Conservation (phyloP, 345 rosid species). For the Eucalyptus cladocalyx region DNA sequence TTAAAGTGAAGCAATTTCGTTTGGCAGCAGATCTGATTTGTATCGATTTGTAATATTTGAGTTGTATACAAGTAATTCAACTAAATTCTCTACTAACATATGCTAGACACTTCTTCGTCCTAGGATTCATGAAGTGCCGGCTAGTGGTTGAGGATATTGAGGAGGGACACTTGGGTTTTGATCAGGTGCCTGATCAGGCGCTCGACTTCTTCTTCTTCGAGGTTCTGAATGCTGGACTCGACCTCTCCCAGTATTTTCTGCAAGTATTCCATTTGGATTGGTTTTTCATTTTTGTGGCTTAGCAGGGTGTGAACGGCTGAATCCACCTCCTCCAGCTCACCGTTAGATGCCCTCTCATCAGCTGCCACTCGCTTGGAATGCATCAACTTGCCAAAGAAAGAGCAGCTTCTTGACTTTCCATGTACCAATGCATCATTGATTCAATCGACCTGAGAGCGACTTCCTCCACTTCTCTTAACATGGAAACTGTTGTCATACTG, state of each 20-base stretch:
- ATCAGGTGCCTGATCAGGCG: constrained; percentile 21
- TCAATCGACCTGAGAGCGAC: constrained; percentile 8
- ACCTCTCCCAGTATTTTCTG: constrained; percentile 4
- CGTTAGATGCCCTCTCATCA: constrained; percentile 2
- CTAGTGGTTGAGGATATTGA: constrained; percentile 18
- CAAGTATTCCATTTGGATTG: background rate
- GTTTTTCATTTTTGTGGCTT: background rate
- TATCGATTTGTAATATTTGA: background rate
- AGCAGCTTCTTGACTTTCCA: constrained; percentile 16
- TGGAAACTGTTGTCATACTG: background rate
- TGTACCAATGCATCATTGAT: constrained; percentile 21
- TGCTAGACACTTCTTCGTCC: background rate
- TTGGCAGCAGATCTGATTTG: background rate
- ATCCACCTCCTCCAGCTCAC: constrained; percentile 20
- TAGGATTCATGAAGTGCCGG: background rate
- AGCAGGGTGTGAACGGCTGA: constrained; percentile 2
- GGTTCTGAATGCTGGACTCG: constrained; percentile 28
- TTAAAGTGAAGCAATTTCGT: background rate
- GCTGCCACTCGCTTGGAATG: constrained; percentile 2
- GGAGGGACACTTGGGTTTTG: constrained; percentile 25
- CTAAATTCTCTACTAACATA: background rate
- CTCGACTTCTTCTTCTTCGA: constrained; percentile 34
- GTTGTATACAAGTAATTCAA: background rate
- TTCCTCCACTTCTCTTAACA: constrained; percentile 17
- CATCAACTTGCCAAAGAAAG: constrained; percentile 20